Conservation (phyloP, 768 basidiomycete species). For the Pulveroboletus sp. region DNA sequence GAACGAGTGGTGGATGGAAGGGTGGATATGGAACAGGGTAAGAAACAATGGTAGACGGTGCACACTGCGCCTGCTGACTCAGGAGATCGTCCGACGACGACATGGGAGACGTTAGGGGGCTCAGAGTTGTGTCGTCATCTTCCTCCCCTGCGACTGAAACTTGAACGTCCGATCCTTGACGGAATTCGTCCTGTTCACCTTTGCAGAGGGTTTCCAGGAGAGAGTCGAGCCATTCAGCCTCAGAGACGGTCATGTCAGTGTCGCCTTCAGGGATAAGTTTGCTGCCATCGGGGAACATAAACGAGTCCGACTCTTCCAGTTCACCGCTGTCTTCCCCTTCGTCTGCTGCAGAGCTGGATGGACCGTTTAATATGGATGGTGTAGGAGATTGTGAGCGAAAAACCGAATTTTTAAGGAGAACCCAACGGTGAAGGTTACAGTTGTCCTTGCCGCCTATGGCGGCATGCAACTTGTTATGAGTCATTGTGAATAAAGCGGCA, state of each 20-base stretch:
- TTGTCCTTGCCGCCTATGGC: conserved; percentile 59
- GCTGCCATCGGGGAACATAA: conserved; percentile 78
- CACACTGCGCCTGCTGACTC: conserved; percentile 46
- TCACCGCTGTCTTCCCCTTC: conserved; percentile 46
- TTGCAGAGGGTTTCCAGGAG: conserved; percentile 70
- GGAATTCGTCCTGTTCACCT: conserved; percentile 61
- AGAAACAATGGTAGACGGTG: conserved; percentile 43
- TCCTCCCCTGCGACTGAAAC: conserved; percentile 53
- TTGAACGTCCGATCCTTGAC: conserved; percentile 40
- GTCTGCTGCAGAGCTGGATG: conserved; percentile 32
- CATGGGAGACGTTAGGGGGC: conserved; percentile 64
- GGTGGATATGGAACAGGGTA: conserved; percentile 68
- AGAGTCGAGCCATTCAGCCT: conserved; percentile 80
- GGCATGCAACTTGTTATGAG: conserved; percentile 69
- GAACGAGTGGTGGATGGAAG: conserved; percentile 53
- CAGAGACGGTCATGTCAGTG: conserved; percentile 44
- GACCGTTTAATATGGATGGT: conserved; percentile 21
- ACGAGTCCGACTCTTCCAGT: conserved; percentile 52
- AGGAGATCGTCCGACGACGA: conserved; percentile 75
- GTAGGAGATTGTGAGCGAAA: conserved; percentile 46
- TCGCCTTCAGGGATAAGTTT: conserved; percentile 39
- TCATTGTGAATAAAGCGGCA: conserved; percentile 53
- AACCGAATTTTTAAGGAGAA: conserved; percentile 82
- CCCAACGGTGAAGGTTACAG: conserved; percentile 80
- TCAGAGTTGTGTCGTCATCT: conserved; percentile 52